Conservation (phyloP, 768 basidiomycete species). For the Tephrocybe sp. region DNA sequence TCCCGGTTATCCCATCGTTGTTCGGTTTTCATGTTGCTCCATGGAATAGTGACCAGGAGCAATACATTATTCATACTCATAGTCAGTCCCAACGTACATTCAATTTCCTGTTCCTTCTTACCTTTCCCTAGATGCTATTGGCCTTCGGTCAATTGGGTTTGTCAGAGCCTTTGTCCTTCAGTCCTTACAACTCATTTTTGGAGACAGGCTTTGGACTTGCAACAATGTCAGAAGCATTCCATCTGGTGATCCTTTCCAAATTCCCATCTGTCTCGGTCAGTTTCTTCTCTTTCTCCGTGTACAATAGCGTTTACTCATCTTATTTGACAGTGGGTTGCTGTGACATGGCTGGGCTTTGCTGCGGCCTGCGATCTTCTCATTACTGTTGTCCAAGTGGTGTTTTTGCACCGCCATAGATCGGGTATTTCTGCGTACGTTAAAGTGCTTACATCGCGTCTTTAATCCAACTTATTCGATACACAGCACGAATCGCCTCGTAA, state of each 20-base stretch:
- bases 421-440: background rate
- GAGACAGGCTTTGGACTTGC: slow-evolving; percentile 5
- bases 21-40: background rate
- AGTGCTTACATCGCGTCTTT: background rate
- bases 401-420: background rate
- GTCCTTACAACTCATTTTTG: background rate
- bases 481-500: background rate
- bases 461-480: background rate
- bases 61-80: background rate
- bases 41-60: background rate
- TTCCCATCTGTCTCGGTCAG: background rate
- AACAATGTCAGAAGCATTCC: slow-evolving; percentile 5
- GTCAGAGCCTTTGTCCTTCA: background rate
- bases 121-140: background rate
- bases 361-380: slow-evolving; percentile 5
- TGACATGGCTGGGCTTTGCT: background rate
- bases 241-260: background rate
- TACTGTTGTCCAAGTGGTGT: background rate
- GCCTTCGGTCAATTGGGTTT: slow-evolving; percentile 3
- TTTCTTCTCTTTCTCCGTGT: background rate
- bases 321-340: background rate
- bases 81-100: background rate
- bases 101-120: background rate
- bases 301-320: background rate
- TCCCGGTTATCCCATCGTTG: background rate